A percentile compares a stretch with the other conserved stretches of the same genome.
These are phyloP conservation scores for Symbiotaphrina buchneri DNA, from an alignment of 495 filamentous ascomycete species.

Conservation along the genomic window DNA sequence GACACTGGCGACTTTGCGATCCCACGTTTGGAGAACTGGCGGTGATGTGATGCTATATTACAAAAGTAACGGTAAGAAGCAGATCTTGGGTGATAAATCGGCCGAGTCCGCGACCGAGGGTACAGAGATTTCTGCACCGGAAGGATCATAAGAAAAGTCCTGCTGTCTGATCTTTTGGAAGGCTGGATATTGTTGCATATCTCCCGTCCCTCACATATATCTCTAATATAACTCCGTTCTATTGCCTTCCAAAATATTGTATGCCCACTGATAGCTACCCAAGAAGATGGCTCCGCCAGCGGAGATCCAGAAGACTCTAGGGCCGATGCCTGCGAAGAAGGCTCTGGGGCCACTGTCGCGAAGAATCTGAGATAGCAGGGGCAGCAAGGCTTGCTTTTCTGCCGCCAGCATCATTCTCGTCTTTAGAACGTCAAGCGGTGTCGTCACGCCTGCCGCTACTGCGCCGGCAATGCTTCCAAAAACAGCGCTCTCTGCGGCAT, in stretches of 20 bases:
- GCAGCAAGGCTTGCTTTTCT: constrained; percentile 27
- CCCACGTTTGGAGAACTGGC: constrained; percentile 79
- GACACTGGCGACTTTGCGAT: constrained; percentile 75
- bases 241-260: constrained; percentile 37
- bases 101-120: constrained; percentile 1
- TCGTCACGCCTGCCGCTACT: constrained; percentile 72
- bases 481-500: constrained; percentile 58
- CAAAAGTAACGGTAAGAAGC: constrained; percentile 66
- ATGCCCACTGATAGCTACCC: constrained; percentile 85
- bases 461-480: constrained; percentile 73
- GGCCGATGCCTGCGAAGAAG: constrained; percentile 77
- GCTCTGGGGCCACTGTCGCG: constrained; percentile 46
- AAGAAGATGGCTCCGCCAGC: constrained; percentile 86
- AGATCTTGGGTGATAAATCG: constrained; percentile 7
- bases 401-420: constrained; percentile 78
- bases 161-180: neutral
- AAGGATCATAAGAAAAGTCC: neutral
- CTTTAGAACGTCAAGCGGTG: constrained; percentile 89
- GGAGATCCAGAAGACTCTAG: constrained; percentile 82
- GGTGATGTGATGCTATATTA: constrained; percentile 81
- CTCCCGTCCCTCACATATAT: neutral
- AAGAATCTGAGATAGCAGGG: constrained; percentile 42
- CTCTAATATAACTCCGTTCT: constrained; percentile 1
- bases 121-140: neutral
- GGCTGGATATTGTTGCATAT: neutral